Evolutionary conservation across 116 monocot species (phyloP).

Genomic region (Thalassia testudinum): DNA sequence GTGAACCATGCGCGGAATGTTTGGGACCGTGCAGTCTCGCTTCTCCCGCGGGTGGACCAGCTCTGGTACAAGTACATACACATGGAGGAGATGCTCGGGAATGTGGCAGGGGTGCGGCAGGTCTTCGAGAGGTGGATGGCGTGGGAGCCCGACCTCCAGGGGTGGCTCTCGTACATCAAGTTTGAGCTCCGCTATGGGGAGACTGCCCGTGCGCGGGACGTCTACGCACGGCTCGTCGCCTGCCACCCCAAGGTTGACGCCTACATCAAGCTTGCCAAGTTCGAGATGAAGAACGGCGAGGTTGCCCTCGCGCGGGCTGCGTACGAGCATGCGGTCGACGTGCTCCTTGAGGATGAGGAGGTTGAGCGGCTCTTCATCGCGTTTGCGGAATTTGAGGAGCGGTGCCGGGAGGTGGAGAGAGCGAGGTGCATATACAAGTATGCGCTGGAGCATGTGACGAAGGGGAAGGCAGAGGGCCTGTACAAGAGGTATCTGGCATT

Average conservation of each 20-base stretch:
- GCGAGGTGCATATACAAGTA: slow-evolving; percentile 65
- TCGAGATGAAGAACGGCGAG: slow-evolving; percentile 77
- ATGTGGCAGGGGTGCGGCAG: slow-evolving; percentile 62
- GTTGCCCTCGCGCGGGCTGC: slow-evolving; percentile 34
- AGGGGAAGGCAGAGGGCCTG: slow-evolving; percentile 68
- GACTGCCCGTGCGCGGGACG: slow-evolving; percentile 36
- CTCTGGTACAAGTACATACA: too few species aligned
- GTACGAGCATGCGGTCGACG: slow-evolving; percentile 60
- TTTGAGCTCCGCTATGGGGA: slow-evolving; percentile 79
- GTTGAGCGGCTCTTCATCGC: slow-evolving; percentile 73
- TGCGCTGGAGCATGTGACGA: slow-evolving; percentile 65
- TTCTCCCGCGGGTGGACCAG: slow-evolving; percentile 86
- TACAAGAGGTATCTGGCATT: slow-evolving; percentile 60
- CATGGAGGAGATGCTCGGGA: slow-evolving; percentile 81
- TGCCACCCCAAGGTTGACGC: slow-evolving; percentile 49
- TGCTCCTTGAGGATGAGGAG: slow-evolving; percentile 41
- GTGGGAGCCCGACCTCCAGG: slow-evolving; percentile 70
- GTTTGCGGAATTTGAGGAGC: slow-evolving; percentile 82
- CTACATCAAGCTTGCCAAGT: slow-evolving; percentile 55
- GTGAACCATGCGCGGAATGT: slow-evolving; percentile 80
- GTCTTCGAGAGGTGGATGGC: slow-evolving; percentile 84
- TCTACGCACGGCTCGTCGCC: slow-evolving; percentile 51
- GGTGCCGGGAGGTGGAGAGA: slow-evolving; percentile 64
- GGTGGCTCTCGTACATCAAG: slow-evolving; percentile 81
- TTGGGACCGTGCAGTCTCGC: slow-evolving; percentile 87